phyloP scores from a whole-genome alignment of 768 basidiomycete species.

The Amanita polypyramis region DNA sequence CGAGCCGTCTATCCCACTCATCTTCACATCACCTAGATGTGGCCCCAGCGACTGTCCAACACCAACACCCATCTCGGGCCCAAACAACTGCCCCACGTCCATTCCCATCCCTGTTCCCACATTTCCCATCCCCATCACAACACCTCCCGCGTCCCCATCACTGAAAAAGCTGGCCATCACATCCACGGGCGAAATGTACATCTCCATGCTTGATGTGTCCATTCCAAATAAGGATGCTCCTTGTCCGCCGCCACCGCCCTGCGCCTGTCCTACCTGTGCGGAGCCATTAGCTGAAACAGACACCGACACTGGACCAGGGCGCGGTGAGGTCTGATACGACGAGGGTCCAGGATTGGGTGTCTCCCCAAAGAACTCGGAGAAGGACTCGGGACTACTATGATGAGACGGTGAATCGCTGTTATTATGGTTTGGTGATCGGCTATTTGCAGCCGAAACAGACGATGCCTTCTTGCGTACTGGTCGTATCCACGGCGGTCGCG shows the following conservation, averaged over 20 bases:
- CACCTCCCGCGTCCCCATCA: slow-evolving; percentile 22
- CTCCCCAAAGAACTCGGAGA: slow-evolving; percentile 47
- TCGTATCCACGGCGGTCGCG: slow-evolving; percentile 79
- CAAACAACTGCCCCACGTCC: slow-evolving; percentile 16
- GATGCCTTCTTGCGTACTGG: slow-evolving; percentile 75
- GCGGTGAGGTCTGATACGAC: slow-evolving; percentile 13
- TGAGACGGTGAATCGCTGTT: slow-evolving; percentile 36
- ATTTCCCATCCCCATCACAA: neutral
- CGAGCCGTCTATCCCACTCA: no score
- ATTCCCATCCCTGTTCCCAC: slow-evolving; percentile 2
- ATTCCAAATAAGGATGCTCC: slow-evolving; percentile 5
- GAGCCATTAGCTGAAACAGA: neutral
- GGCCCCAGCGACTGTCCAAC: no score
- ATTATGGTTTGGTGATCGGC: slow-evolving; percentile 20
- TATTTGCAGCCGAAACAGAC: slow-evolving; percentile 21
- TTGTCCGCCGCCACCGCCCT: neutral
- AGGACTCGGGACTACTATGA: slow-evolving; percentile 54
- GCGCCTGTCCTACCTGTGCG: neutral
- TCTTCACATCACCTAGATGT: no score
- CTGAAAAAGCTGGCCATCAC: slow-evolving; percentile 49
- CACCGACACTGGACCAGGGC: slow-evolving; percentile 11
- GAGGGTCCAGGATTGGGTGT: slow-evolving; percentile 17
- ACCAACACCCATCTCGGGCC: neutral
- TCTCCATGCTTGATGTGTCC: slow-evolving; percentile 4
- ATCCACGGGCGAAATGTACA: slow-evolving; percentile 50